Base-by-base conservation (phyloP, 1,139 yeast species). In the Saccharomyces hybrid region DNA sequence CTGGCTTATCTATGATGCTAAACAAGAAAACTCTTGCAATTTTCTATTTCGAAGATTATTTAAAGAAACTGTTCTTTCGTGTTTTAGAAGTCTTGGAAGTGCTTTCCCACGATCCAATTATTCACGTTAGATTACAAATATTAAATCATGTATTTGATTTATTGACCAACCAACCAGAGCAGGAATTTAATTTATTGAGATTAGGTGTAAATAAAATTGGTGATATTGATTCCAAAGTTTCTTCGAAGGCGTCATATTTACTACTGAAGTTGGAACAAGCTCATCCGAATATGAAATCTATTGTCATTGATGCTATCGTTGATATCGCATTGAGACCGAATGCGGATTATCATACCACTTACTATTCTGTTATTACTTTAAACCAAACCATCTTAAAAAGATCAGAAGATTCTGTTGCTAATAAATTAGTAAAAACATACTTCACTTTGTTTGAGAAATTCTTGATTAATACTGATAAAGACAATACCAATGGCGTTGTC, bases 211-310 rank as follows among this genome's bases (percentile, higher is more conserved):
- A 95, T 71, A 93, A 93, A 70, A 77, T 93, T 51, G 99, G 99
- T 73, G 99, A 93, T 68, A 78, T 80, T 51, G 97, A 93, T 62
- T 86, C 88, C 61, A 90, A 89, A 69, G 97, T 93, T 9, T 82
- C 96, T 0, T 87, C 98, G 1, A 87, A 89, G 67, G 83, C 96
- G 0, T 90, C 97, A 2, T 88, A 83, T 70, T 83, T 86, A 62
- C 75, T 93, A 50, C 77, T 91, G 59, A 86, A 87, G 63, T 74
- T 91, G 52, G 88, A 91, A 70, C 96, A 89, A 70, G 87, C 84
- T 3, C 99, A 93, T 70, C 99, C 99, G 23, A 95, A 95, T 52
- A 93, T 93, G 99, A 91, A 90, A 69, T 75, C 81, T 52, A 81
- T 93, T 57, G 76, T 95, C 48, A 80, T 86, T 49, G 89, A 88